Base-by-base conservation (phyloP, 2,329 filamentous ascomycete genomes). In the Epichloe brachyelytri region DNA sequence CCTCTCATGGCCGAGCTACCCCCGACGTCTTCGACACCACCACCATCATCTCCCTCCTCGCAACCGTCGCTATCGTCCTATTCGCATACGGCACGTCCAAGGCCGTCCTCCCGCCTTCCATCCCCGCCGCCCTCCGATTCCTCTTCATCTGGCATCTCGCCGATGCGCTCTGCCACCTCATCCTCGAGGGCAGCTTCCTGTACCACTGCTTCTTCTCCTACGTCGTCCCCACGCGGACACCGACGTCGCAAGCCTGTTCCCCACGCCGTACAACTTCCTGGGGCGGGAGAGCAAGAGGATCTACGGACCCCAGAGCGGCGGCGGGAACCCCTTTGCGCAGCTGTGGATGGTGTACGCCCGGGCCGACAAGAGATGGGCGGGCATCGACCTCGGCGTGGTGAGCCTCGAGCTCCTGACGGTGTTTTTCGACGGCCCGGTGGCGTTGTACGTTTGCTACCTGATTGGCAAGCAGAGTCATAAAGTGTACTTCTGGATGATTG, bases 91-190 rank as follows among this genome's bases (percentile, higher is more conserved):
- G 57, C 22, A 59, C 72, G 20, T 81, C 79, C 10, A 69, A 69
- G 33, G 59, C 56, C 46, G 68, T 70, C 20, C 69, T 79, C 20
- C 65, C 83, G 4, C 63, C 69, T 17, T 62, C 72, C 1, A 72
- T 80, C 11, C 68, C 77, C 1, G 64, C 70, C 38, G 78, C 81
- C 48, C 75, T 76, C 51, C 88, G 89, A 55, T 71, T 86, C 63
- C 82, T 96, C 57, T 95, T 95, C 76, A 79, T 94, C 69, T 96
- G 91, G 91, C 90, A 96, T 71, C 78, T 87, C 38, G 94, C 95
- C 70, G 90, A 96, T 67, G 88, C 88, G 34, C 77, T 96, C 43
- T 91, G 90, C 62, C 93, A 98, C 72, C 81, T 94, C 68, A 74
- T 88, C 65, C 85, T 97, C 65, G 91, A 97, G 71, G 90, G 88